Conservation (phyloP, 306 rosid species). For the Citrullus amarus region DNA sequence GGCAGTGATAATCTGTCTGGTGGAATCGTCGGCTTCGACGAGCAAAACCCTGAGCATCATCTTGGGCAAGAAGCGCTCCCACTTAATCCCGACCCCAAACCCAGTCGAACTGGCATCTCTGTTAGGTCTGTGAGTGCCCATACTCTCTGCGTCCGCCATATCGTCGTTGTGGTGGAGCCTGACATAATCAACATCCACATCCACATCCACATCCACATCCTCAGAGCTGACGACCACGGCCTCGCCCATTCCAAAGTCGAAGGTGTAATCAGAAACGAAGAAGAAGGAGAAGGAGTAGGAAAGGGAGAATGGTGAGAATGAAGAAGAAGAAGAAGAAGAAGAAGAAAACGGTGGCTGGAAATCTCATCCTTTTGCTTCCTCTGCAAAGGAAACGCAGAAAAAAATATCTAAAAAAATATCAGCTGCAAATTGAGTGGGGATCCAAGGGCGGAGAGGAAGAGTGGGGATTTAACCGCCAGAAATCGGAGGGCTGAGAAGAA, state of each 20-base stretch:
- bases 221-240: slow-evolving; percentile 29
- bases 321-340: not conserved
- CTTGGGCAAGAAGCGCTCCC: slow-evolving; percentile 66
- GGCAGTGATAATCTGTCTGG: slow-evolving; percentile 81
- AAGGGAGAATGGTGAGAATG: not conserved
- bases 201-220: slow-evolving; percentile 4
- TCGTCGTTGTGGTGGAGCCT: slow-evolving; percentile 1
- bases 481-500: slow-evolving; percentile 26
- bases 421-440: not conserved
- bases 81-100: slow-evolving; percentile 31
- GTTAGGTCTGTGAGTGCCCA: slow-evolving; percentile 13
- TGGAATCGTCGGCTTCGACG: slow-evolving; percentile 91
- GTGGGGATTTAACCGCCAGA: not conserved
- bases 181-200: slow-evolving; percentile 2
- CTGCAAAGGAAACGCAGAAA: no score
- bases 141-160: not conserved
- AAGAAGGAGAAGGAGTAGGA: not conserved
- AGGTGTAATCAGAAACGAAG: not conserved
- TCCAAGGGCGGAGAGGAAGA: slow-evolving; percentile 28
- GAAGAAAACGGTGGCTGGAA: not conserved
- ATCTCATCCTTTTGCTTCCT: slow-evolving; percentile 1
- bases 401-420: slow-evolving; percentile 17
- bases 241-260: slow-evolving; percentile 36
- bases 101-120: slow-evolving; percentile 35
- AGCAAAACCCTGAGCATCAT: slow-evolving; percentile 66